These are phyloP conservation scores for Penicillium diatomitis DNA, from an alignment of 495 filamentous ascomycete genomes.

Conservation along the genomic window DNA sequence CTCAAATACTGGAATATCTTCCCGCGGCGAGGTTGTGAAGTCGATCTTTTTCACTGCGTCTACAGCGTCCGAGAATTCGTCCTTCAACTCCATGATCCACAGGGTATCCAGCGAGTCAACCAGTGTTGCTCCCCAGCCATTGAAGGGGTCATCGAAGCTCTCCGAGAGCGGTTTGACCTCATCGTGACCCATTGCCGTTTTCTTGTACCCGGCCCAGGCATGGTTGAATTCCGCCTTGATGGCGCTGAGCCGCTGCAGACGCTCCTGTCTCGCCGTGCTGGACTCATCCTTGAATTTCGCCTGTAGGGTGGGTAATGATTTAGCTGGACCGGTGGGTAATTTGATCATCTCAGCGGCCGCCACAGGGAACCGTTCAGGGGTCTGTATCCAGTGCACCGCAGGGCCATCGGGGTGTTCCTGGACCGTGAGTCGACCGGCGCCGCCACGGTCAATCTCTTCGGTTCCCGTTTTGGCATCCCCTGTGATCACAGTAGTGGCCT, in stretches of 20 bases:
- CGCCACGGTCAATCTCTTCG: conserved; percentile 11
- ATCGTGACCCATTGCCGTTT: conserved; percentile 69
- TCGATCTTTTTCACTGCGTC: conserved; percentile 72
- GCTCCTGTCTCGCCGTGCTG: conserved; percentile 47
- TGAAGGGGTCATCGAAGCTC: conserved; percentile 64
- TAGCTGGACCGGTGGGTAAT: conserved; percentile 62
- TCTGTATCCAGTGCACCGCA: conserved; percentile 58
- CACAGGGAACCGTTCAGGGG: conserved; percentile 66
- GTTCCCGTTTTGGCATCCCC: background rate
- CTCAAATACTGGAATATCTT: conserved; percentile 74
- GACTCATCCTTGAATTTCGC: conserved; percentile 58
- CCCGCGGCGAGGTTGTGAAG: conserved; percentile 63
- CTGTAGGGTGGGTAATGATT: conserved; percentile 68
- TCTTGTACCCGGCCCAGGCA: conserved; percentile 69
- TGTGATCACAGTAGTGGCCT: background rate
- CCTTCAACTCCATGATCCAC: conserved; percentile 89
- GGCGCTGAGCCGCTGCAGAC: conserved; percentile 51
- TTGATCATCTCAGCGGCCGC: conserved; percentile 57
- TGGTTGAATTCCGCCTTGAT: conserved; percentile 60
- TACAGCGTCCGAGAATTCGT: conserved; percentile 83
- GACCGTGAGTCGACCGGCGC: conserved; percentile 29
- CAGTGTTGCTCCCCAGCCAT: conserved; percentile 88
- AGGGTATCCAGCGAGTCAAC: conserved; percentile 91
- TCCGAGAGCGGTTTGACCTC: conserved; percentile 63
- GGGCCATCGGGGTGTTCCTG: conserved; percentile 20